These are phyloP conservation scores for Pleomassaria siparia DNA, from an alignment of 2,329 filamentous ascomycete species.

Conservation along the genomic window DNA sequence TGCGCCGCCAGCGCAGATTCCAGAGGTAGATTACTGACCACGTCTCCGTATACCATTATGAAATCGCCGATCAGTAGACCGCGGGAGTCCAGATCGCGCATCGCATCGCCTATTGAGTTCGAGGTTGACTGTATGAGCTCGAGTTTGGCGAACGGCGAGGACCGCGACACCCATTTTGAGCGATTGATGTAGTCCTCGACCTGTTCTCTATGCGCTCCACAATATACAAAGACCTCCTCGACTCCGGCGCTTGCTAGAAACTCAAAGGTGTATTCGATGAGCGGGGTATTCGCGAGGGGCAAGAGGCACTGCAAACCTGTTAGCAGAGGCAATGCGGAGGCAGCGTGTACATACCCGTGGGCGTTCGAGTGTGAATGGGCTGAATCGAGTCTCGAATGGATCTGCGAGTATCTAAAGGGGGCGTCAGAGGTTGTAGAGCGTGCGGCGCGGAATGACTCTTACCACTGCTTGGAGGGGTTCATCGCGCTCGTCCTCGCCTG, in stretches of 20 bases:
- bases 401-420: constrained; percentile 78
- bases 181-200: constrained; percentile 81
- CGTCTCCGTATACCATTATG: constrained; percentile 86
- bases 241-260: constrained; percentile 94
- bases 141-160: constrained; percentile 77
- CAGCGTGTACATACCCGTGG: constrained; percentile 68
- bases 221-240: constrained; percentile 92
- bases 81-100: constrained; percentile 88
- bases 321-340: constrained; percentile 13
- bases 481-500: constrained; percentile 59
- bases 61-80: constrained; percentile 88
- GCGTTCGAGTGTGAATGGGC: constrained; percentile 82
- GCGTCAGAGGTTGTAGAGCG: constrained; percentile 4
- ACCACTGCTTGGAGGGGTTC: constrained; percentile 66
- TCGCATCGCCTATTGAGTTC: constrained; percentile 86
- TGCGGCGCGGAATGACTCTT: constrained; percentile 31
- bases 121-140: constrained; percentile 87
- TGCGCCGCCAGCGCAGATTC: constrained; percentile 77
- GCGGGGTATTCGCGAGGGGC: constrained; percentile 85
- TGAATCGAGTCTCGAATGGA: constrained; percentile 90
- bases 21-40: constrained; percentile 87
- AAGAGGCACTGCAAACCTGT: constrained; percentile 71
- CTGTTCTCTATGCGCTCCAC: constrained; percentile 80
- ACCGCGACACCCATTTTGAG: constrained; percentile 73
- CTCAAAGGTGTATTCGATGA: constrained; percentile 97